Conservation (phyloP, 2,329 filamentous ascomycete genomes). For the Monilinia fructigena region DNA sequence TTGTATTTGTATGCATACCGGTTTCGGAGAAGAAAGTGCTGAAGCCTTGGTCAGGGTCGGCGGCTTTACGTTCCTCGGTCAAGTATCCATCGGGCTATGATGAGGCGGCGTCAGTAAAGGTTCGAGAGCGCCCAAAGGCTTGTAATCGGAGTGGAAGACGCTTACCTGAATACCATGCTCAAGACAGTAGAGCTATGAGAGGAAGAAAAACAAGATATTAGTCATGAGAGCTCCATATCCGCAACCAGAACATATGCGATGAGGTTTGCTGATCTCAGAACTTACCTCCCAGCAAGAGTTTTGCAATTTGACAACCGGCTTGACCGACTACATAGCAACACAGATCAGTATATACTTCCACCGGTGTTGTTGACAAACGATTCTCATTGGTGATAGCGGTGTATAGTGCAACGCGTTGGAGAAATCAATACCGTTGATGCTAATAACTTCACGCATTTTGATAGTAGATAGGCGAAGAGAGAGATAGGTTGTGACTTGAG, state of each 20-base stretch:
- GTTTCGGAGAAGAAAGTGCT: constrained; percentile 99
- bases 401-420: constrained; percentile 39
- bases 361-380: constrained; percentile 29
- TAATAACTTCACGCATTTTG: constrained; percentile 98
- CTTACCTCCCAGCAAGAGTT: constrained; percentile 99
- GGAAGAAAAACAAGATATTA: constrained; percentile 37
- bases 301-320: constrained; percentile 99
- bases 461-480: constrained; percentile 33
- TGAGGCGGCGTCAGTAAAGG: constrained; percentile 40
- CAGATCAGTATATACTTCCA: constrained; percentile 30
- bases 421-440: constrained; percentile 82
- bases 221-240: constrained; percentile 24
- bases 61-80: constrained; percentile 94
- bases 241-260: constrained; percentile 22
- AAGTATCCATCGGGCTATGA: constrained; percentile 92
- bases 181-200: constrained; percentile 89
- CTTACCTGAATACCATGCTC: constrained; percentile 98
- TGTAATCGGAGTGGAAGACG: constrained; percentile 31
- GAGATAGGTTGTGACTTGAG: constrained; percentile 26
- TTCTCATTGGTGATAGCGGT: constrained; percentile 42
- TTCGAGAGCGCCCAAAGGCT: constrained; percentile 14
- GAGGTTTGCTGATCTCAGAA: constrained; percentile 37
- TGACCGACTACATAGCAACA: constrained; percentile 75
- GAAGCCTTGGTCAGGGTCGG: constrained; percentile 94
- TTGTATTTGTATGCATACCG: constrained; percentile 57